A percentile compares a stretch with the other conserved stretches of the same genome.
phyloP scores from a whole-genome alignment of 257 asterid species.

The Penstemon eatonii region DNA sequence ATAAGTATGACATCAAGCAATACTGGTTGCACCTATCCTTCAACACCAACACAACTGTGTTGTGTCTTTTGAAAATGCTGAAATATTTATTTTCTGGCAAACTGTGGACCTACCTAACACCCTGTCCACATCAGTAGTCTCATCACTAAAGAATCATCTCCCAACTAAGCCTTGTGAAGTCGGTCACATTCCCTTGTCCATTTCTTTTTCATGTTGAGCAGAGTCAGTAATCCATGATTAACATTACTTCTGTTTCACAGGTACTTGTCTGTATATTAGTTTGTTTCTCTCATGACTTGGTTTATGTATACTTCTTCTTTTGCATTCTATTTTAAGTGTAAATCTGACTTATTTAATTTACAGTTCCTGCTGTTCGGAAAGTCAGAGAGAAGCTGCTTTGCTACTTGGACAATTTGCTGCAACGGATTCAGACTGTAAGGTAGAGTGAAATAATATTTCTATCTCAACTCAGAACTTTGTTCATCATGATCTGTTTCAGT shows the following conservation, averaged over 20 bases:
- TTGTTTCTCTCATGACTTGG: background rate
- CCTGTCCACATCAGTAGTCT: background rate
- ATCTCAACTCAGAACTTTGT: constrained; percentile 1
- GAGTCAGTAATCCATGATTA: too few species aligned
- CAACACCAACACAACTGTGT: background rate
- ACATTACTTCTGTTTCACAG: background rate
- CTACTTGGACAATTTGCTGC: constrained; percentile 99
- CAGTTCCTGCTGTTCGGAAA: constrained; percentile 98
- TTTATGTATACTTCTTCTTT: background rate
- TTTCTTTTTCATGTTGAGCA: background rate
- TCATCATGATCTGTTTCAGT: background rate
- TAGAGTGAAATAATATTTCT: constrained; percentile 40
- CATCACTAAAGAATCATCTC: background rate
- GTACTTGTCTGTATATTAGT: background rate
- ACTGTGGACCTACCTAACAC: background rate
- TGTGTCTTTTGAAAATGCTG: background rate
- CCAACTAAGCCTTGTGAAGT: background rate
- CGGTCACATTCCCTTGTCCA: background rate
- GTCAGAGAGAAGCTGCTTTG: constrained; percentile 99
- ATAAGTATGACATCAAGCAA: background rate
- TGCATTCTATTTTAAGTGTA: constrained; percentile 23
- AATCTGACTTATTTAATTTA: constrained; percentile 25
- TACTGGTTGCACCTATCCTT: background rate
- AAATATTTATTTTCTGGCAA: background rate
- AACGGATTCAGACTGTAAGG: constrained; percentile 99